Conservation (phyloP, 805 yeast species). For the Zygoascus bituminiphila region DNA sequence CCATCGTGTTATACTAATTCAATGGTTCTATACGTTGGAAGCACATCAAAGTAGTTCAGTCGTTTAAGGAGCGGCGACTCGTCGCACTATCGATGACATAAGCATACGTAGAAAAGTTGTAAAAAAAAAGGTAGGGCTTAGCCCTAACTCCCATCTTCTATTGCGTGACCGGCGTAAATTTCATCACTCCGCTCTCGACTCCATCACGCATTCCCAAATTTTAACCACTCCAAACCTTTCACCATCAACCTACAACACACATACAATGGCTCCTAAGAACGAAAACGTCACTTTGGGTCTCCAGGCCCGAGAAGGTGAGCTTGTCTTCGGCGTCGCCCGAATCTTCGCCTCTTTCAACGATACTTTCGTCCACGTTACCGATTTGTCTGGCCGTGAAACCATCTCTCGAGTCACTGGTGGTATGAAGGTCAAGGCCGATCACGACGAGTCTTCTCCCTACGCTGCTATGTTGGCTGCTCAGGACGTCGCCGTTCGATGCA, state of each 20-base stretch:
- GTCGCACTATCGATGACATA: no score
- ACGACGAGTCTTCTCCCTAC: slow-evolving; percentile 99
- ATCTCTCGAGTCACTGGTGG: slow-evolving; percentile 99
- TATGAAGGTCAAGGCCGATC: slow-evolving; percentile 99
- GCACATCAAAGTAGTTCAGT: no score
- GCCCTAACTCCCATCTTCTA: not conserved
- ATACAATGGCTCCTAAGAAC: slow-evolving; percentile 22
- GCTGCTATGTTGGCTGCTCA: slow-evolving; percentile 99
- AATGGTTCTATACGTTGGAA: no score
- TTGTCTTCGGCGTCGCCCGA: slow-evolving; percentile 99
- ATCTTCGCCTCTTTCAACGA: slow-evolving; percentile 99
- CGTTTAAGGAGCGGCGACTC: no score
- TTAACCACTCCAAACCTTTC: not conserved
- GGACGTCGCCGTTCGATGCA: slow-evolving; percentile 97
- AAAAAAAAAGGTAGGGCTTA: not conserved
- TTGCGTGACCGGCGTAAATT: not conserved
- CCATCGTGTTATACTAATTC: no score
- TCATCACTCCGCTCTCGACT: not conserved
- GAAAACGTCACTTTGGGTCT: slow-evolving; percentile 55
- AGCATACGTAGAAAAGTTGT: no score
- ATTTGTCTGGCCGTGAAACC: slow-evolving; percentile 99
- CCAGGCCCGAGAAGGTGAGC: slow-evolving; percentile 94
- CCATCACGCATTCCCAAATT: slow-evolving; percentile 3
- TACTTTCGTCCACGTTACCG: slow-evolving; percentile 99
- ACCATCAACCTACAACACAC: not conserved